Percentiles rank a stretch among this genome's conserved stretches.
These are phyloP conservation scores for Microascus cirrosus DNA, from an alignment of 2,329 filamentous ascomycete species.

Conservation along the genomic window DNA sequence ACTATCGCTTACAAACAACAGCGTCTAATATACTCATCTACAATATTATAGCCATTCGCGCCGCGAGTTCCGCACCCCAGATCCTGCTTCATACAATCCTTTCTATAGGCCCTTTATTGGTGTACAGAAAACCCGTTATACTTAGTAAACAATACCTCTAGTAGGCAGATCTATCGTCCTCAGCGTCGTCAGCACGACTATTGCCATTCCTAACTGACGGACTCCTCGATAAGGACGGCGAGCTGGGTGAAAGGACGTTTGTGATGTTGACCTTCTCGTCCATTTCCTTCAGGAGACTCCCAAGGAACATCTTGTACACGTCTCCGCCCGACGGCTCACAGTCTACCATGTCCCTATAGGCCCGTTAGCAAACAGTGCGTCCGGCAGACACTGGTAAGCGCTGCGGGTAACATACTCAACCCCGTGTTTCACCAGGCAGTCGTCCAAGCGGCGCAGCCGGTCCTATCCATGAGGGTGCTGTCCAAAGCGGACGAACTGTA, in stretches of 20 bases:
- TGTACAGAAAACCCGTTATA: no score
- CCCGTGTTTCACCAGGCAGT: not conserved
- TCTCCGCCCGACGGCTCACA: slow-evolving; percentile 13
- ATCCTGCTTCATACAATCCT: no score
- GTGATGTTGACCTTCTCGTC: not conserved
- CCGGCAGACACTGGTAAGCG: not conserved
- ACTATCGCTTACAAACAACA: no score
- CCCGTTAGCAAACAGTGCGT: slow-evolving; percentile 1
- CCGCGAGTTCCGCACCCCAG: no score
- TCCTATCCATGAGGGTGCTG: slow-evolving; percentile 10
- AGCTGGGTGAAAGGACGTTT: not conserved
- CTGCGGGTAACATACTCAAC: not conserved
- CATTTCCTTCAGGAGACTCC: slow-evolving; percentile 8
- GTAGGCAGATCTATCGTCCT: no score
- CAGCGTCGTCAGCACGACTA: no score
- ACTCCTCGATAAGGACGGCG: no score
- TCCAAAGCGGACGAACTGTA: slow-evolving; percentile 19
- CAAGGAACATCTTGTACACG: slow-evolving; percentile 19
- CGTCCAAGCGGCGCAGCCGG: slow-evolving; percentile 8
- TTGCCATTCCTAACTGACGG: no score
- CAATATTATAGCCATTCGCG: no score
- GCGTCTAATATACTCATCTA: no score
- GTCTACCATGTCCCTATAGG: slow-evolving; percentile 15
- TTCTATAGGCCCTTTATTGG: no score
- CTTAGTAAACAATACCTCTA: no score